Base-by-base conservation (phyloP, 768 basidiomycete genomes). In the Boletus speciosus region DNA sequence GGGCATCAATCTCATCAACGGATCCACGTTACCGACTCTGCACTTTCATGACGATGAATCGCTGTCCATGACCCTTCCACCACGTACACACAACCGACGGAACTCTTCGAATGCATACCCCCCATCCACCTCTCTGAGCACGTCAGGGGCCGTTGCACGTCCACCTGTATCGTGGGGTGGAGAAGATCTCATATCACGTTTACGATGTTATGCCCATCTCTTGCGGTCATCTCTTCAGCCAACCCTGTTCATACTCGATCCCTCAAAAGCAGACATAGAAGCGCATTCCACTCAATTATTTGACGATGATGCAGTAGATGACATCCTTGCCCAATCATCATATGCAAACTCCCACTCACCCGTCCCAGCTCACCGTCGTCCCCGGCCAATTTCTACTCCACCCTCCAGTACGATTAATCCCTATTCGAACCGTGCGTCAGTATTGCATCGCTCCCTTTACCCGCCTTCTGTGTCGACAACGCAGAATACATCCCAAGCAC, bases 31-130 rank as follows among this genome's bases (percentile, higher is more conserved):
- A 0, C 92, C 94, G 0, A 92, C 90, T 1, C 80, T 99, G 3
- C 84, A 94, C 71, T 98, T 98, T 71, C 97, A 98, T 69, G 97
- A 98, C 66, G 95, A 98, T 62, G 95, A 98, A 69, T 95, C 93
- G 0, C 82, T 82, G 32, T 94, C 93, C 5, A 83, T 85, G 66
- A 81, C 81, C 3, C 69, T 82, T 49, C 65, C 70, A 11, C 65
- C 66, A 59, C 83, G 54, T 63, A 12, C 50, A 32, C 78, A 63
- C 63, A 68, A 58, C 49, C 67, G 60, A 47, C 70, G 59, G 32
- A 70, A 64, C 53, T 73, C 73, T 48, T 71, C 77, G 4, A 81
- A 76, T 19, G 74, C 83, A 12, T 90, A 89, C 61, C 86, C 79
- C 14, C 78, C 88, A 47, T 81, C 86, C 1, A 78, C 80, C 15